phyloP scores from a whole-genome alignment of 2,329 filamentous ascomycete species.

The Plectosphaerella sp. region DNA sequence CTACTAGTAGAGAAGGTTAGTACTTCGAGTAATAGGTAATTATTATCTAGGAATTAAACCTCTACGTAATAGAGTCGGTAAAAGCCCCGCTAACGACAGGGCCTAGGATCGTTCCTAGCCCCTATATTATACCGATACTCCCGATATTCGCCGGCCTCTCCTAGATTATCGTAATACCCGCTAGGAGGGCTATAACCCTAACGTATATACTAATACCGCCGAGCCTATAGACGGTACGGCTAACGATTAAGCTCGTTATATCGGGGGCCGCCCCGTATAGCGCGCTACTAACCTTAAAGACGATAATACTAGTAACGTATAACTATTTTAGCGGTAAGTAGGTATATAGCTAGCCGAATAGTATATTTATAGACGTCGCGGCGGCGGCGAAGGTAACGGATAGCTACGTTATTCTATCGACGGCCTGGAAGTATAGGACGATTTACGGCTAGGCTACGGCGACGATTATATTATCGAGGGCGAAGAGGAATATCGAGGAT shows the following conservation, averaged over 20 bases:
- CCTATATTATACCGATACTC: slow-evolving; percentile 28
- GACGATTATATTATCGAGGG: slow-evolving; percentile 38
- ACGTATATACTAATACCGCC: slow-evolving; percentile 22
- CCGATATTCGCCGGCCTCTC: slow-evolving; percentile 13
- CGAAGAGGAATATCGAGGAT: slow-evolving; percentile 25
- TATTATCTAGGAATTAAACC: too few relatives aligned
- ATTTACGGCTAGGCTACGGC: slow-evolving; percentile 38
- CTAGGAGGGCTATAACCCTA: slow-evolving; percentile 8
- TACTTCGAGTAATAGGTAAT: too few relatives aligned
- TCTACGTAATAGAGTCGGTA: slow-evolving; percentile 49
- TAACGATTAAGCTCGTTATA: slow-evolving; percentile 38
- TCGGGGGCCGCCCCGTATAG: slow-evolving; percentile 33
- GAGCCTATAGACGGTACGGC: slow-evolving; percentile 33
- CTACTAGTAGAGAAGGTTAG: slow-evolving; percentile 38
- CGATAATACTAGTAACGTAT: slow-evolving; percentile 21
- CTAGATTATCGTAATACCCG: slow-evolving; percentile 3
- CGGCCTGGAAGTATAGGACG: slow-evolving; percentile 25
- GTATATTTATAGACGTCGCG: neutral
- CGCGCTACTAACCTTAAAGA: slow-evolving; percentile 33
- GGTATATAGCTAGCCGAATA: slow-evolving; percentile 19
- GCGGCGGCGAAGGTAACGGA: slow-evolving; percentile 20
- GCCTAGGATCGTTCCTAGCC: slow-evolving; percentile 39
- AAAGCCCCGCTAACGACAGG: slow-evolving; percentile 34
- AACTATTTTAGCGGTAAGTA: slow-evolving; percentile 25
- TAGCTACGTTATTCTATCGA: slow-evolving; percentile 34